Base-by-base conservation (phyloP, 2,329 filamentous ascomycete genomes). In the Hymenoscyphus fraxineus region DNA sequence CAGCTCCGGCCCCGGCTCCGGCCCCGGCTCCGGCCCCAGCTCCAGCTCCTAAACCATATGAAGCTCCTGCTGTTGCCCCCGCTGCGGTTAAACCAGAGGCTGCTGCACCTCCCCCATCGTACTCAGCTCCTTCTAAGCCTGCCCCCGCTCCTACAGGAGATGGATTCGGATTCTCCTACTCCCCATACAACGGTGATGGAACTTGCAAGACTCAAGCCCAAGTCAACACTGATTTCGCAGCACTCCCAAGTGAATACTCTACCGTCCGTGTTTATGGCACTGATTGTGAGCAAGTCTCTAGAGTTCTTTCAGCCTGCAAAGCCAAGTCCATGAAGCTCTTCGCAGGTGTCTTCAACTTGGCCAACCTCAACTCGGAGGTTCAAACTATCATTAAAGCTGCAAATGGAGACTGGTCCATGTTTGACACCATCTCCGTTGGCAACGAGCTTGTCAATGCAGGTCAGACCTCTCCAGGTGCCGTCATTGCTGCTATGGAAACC, bases 371-470 rank as follows among this genome's bases (percentile, higher is more conserved):
- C 15, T 67, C 78, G 1, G 86, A 91, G 65, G 80, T 91, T n/a
- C 69, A 81, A 10, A 80, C 78, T 38, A 86, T 96, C 66, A 83
- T 87, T 63, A 75, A 80, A 4, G 86, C 83, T 15, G 80, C 90
- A 54, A 68, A 79, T 6, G 80, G 82, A 38, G 84, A 91, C 76
- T 96, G 91, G 91, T 80, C 79, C 59, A 75, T 80, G 15, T 83
- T 96, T 67, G 82, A 90, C 73, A 89, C 90, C 1, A 82, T 96
- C 72, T 85, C 85, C 63, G 83, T 96, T 54, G 92, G 92, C 67
- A 96, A 96, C 74, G 92, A 96, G 76, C 80, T 89, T 40, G 86
- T 96, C 75, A 89, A 91, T 76, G 83, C 81, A 60, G 85, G 86
- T 51, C 76, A 80, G 44, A 82, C 80, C 44, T 82, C 81, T 4